A percentile compares a stretch with the other conserved stretches of the same genome.
Conservation (phyloP, 768 basidiomycete species). For the Termitomyces sp. region DNA sequence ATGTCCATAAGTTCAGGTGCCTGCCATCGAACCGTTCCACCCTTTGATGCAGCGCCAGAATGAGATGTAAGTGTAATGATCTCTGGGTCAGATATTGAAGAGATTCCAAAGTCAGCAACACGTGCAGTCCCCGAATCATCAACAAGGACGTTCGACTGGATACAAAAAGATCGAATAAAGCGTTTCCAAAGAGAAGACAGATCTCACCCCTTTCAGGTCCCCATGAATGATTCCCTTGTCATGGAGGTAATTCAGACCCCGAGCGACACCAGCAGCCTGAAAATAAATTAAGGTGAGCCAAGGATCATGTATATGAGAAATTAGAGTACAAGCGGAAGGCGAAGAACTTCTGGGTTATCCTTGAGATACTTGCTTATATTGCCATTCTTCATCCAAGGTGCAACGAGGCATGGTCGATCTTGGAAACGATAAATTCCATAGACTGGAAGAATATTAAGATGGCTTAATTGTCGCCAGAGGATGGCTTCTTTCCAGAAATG, state of each 20-base stretch:
- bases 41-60: background rate
- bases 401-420: conserved; percentile 2
- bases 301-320: too few species aligned
- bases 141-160: background rate
- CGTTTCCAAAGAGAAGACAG: too few species aligned
- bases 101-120: background rate
- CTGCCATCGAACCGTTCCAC: conserved; percentile 1
- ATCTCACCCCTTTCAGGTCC: background rate
- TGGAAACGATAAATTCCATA: conserved; percentile 4
- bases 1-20: conserved; percentile 5
- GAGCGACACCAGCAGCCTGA: background rate
- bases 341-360: background rate
- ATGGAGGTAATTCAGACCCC: background rate
- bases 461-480: background rate
- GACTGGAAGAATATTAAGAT: conserved; percentile 11
- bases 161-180: background rate
- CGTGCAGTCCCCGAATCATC: background rate
- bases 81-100: background rate
- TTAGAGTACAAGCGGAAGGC: background rate
- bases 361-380: conserved; percentile 1
- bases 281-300: background rate
- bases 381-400: conserved; percentile 11
- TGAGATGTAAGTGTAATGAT: background rate
- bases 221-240: background rate
- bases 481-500: background rate